These are phyloP conservation scores for Thermochaetoides thermophila DNA, from an alignment of 495 filamentous ascomycete genomes.

Conservation along the genomic window DNA sequence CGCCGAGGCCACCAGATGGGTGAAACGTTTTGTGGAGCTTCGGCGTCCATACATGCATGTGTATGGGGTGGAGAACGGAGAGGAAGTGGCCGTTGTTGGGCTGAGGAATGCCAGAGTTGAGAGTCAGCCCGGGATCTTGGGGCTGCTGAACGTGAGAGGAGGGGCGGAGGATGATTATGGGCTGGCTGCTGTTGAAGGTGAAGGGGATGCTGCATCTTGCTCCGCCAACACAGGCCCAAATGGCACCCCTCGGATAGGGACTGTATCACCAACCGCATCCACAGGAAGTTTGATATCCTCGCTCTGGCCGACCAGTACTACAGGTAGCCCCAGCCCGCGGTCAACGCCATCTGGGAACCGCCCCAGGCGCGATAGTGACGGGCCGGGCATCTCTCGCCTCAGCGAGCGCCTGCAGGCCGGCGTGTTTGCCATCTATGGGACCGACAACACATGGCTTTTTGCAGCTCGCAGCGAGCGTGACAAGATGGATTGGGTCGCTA, in stretches of 20 bases:
- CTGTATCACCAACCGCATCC: not conserved
- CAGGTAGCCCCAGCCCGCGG: not conserved
- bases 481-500: constrained; percentile 88
- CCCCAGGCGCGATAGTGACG: constrained; percentile 7
- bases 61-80: constrained; percentile 66
- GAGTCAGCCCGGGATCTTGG: constrained; percentile 70
- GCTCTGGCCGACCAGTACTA: constrained; percentile 3
- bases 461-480: constrained; percentile 72
- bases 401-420: constrained; percentile 44
- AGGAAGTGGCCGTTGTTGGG: constrained; percentile 80
- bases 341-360: constrained; percentile 1
- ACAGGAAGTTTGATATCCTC: constrained; percentile 5
- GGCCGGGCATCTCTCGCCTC: constrained; percentile 22
- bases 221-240: not conserved
- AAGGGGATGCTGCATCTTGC: not conserved
- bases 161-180: not conserved
- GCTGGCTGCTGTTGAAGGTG: not conserved
- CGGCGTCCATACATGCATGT: constrained; percentile 86
- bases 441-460: constrained; percentile 89
- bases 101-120: constrained; percentile 75
- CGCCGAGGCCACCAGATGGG: constrained; percentile 62
- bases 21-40: constrained; percentile 84
- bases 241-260: too few relatives aligned
- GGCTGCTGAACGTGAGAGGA: constrained; percentile 41
- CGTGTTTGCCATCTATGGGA: constrained; percentile 87